Evolutionary conservation across 2,329 filamentous ascomycete species (phyloP).

Genomic region (Didymella segeticola): DNA sequence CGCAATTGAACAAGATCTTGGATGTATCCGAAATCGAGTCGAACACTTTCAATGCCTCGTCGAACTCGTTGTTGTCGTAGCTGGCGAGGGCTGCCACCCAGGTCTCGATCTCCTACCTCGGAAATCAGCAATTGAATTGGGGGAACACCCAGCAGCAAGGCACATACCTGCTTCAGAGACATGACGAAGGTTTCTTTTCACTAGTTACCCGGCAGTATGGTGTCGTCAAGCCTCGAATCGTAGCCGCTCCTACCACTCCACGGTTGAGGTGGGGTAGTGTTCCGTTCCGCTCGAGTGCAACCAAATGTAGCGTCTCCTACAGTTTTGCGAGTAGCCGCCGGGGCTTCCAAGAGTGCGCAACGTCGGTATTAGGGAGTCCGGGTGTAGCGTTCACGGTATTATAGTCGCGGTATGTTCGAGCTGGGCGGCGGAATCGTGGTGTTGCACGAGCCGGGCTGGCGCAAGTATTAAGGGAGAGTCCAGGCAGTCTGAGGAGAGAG

Average conservation of each 20-base stretch:
- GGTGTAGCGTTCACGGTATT: slow-evolving; percentile 23
- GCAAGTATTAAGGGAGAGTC: slow-evolving; percentile 34
- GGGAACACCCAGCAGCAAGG: slow-evolving; percentile 19
- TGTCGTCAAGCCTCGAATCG: slow-evolving; percentile 47
- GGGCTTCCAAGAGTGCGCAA: slow-evolving; percentile 30
- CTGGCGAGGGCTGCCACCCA: slow-evolving; percentile 91
- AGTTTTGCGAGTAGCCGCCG: slow-evolving; percentile 37
- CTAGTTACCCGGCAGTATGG: slow-evolving; percentile 50
- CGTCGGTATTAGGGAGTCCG: slow-evolving; percentile 22
- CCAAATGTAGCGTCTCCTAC: slow-evolving; percentile 24
- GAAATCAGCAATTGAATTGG: slow-evolving; percentile 36
- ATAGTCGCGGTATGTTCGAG: slow-evolving; percentile 18
- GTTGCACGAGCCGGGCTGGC: slow-evolving; percentile 18
- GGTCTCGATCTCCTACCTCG: slow-evolving; percentile 89
- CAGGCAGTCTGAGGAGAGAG: slow-evolving; percentile 27
- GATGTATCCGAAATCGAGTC: slow-evolving; percentile 91
- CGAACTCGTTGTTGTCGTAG: slow-evolving; percentile 98
- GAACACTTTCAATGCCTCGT: slow-evolving; percentile 84
- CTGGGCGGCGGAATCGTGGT: slow-evolving; percentile 14
- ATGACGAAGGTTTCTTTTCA: slow-evolving; percentile 47
- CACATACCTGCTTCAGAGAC: slow-evolving; percentile 57
- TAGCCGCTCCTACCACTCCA: slow-evolving; percentile 35
- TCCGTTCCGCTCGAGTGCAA: slow-evolving; percentile 28
- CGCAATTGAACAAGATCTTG: slow-evolving; percentile 98
- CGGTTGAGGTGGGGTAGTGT: slow-evolving; percentile 27